A percentile compares a stretch with the other conserved stretches of the same genome.
Evolutionary conservation across 768 basidiomycete genomes (phyloP).

Genomic region (Lentinus brumalis): DNA sequence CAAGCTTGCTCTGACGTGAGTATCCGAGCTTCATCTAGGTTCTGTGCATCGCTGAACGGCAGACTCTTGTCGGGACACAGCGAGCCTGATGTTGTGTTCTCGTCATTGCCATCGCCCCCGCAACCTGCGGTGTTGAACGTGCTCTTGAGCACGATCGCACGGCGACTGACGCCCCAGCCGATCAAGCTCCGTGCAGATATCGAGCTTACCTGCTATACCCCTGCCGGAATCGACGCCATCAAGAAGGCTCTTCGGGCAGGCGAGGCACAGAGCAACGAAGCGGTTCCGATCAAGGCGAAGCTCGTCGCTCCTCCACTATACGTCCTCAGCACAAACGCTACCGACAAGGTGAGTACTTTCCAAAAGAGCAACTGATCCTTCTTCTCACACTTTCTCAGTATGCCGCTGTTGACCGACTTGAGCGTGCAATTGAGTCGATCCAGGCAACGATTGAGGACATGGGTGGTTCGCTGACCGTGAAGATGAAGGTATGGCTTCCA

Average conservation of each 20-base stretch:
- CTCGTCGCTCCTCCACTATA: constrained; percentile 96
- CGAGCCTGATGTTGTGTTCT: constrained; percentile 81
- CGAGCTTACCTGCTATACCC: constrained; percentile 94
- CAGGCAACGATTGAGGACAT: constrained; percentile 80
- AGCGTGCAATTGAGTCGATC: constrained; percentile 91
- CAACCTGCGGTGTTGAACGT: constrained; percentile 58
- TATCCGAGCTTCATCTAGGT: constrained; percentile 11
- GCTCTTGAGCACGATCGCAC: constrained; percentile 83
- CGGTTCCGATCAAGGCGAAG: constrained; percentile 96
- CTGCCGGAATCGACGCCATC: constrained; percentile 95
- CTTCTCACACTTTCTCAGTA: constrained; percentile 38
- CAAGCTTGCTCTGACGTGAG: constrained; percentile 92
- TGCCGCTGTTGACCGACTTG: constrained; percentile 89
- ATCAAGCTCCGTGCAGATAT: constrained; percentile 99
- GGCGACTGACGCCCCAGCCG: constrained; percentile 94
- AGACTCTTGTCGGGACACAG: constrained; percentile 35
- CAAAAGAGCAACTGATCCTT: neutral
- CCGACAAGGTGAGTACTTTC: constrained; percentile 72
- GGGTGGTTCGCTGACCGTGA: constrained; percentile 86
- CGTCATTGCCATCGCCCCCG: constrained; percentile 60
- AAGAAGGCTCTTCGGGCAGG: constrained; percentile 89
- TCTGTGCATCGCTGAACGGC: neutral
- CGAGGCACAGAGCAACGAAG: constrained; percentile 83
- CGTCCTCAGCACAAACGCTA: constrained; percentile 93
- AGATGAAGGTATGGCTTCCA: constrained; percentile 79